Conservation (phyloP, 2,329 filamentous ascomycete genomes). For the Phoma sp. region DNA sequence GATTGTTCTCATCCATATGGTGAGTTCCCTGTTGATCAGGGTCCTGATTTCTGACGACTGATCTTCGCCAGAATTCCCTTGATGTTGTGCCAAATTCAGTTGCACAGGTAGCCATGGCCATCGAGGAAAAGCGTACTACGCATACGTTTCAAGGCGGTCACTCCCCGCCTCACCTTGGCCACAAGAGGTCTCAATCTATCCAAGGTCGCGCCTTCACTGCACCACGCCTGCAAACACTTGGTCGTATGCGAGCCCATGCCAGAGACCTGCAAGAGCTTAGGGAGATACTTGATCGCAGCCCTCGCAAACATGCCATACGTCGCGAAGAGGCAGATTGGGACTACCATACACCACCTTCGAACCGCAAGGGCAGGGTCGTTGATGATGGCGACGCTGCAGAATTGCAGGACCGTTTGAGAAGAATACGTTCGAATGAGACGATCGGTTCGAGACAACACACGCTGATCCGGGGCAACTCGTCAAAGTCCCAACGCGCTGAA, state of each 20-base stretch:
- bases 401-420: slow-evolving; percentile 36
- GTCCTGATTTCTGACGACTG: not conserved
- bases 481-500: slow-evolving; percentile 27
- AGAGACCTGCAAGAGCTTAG: slow-evolving; percentile 52
- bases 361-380: slow-evolving; percentile 41
- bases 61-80: slow-evolving; percentile 55
- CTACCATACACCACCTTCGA: slow-evolving; percentile 44
- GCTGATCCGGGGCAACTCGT: slow-evolving; percentile 29
- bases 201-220: slow-evolving; percentile 61
- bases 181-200: slow-evolving; percentile 48
- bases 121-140: slow-evolving; percentile 56
- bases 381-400: slow-evolving; percentile 39
- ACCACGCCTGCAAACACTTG: slow-evolving; percentile 58
- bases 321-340: slow-evolving; percentile 36
- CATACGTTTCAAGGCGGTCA: slow-evolving; percentile 26
- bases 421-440: slow-evolving; percentile 42
- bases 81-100: slow-evolving; percentile 62
- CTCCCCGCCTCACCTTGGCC: slow-evolving; percentile 36
- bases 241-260: slow-evolving; percentile 51
- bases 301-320: slow-evolving; percentile 48
- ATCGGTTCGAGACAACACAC: slow-evolving; percentile 28
- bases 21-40: slow-evolving; percentile 13
- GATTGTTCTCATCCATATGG: slow-evolving; percentile 63
- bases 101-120: slow-evolving; percentile 61
- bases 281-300: slow-evolving; percentile 51